These are phyloP conservation scores for Prinsepia uniflora DNA, from an alignment of 306 rosid species.

Conservation along the genomic window DNA sequence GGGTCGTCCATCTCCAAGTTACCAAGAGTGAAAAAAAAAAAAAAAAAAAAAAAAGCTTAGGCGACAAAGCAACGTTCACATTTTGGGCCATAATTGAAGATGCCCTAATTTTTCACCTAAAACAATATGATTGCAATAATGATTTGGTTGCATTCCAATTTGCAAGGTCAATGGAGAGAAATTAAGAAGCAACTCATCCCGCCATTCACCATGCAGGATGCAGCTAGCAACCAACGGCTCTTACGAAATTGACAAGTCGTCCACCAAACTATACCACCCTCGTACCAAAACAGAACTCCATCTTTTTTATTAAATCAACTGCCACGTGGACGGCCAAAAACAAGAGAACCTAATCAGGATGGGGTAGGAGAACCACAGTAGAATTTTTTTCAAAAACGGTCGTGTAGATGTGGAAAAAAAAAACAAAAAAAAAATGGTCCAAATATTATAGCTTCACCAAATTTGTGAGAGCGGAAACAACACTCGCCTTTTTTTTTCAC, in stretches of 20 bases:
- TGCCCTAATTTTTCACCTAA: not conserved
- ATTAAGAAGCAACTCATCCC: not conserved
- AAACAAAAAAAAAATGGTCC: too few relatives aligned
- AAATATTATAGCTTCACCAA: too few relatives aligned
- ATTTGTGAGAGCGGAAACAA: too few relatives aligned
- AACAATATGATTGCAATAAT: conserved; percentile 12
- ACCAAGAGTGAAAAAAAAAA: not conserved
- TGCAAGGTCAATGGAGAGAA: not conserved
- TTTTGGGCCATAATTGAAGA: not conserved
- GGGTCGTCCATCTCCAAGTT: not conserved
- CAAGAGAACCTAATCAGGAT: not conserved
- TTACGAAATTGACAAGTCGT: conserved; percentile 14
- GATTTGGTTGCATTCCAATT: too few relatives aligned
- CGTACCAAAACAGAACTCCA: not conserved
- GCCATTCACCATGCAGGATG: not conserved
- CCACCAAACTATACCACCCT: conserved; percentile 13
- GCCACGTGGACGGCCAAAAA: conserved; percentile 32
- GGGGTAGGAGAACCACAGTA: conserved; percentile 8
- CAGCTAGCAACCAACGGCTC: not conserved
- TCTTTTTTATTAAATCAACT: not conserved
- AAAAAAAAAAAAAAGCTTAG: not conserved
- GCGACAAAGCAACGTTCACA: conserved; percentile 5
- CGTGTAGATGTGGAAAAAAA: conserved; percentile 15
- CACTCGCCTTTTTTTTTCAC: too few relatives aligned
- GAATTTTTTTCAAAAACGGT: conserved; percentile 19